Conservation (phyloP, 768 basidiomycete genomes). For the Collybia sordida region DNA sequence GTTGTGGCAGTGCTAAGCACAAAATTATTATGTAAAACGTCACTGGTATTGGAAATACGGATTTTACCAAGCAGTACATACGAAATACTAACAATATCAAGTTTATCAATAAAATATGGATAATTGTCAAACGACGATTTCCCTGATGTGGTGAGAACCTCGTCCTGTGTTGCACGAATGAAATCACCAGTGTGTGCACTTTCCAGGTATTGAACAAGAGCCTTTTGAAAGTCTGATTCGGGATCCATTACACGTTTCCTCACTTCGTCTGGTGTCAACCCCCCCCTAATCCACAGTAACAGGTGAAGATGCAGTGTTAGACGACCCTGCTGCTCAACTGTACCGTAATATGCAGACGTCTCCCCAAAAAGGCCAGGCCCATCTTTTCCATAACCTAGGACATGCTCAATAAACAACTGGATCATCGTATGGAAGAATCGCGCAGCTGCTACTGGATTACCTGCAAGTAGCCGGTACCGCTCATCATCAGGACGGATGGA, state of each 20-base stretch:
- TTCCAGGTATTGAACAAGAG: constrained; percentile 20
- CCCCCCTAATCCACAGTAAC: neutral
- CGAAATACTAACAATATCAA: no score
- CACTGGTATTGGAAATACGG: no score
- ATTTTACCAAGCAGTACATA: no score
- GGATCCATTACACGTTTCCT: neutral
- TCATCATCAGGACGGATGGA: neutral
- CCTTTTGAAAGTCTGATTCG: constrained; percentile 13
- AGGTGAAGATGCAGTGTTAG: constrained; percentile 33
- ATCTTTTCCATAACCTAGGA: constrained; percentile 14
- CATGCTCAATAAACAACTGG: constrained; percentile 6
- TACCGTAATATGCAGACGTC: constrained; percentile 24
- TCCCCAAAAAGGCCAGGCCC: constrained; percentile 16
- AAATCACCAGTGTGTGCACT: constrained; percentile 18
- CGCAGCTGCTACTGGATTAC: neutral
- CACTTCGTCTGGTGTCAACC: neutral
- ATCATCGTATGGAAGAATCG: constrained; percentile 30
- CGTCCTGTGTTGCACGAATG: constrained; percentile 5
- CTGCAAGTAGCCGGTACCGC: neutral
- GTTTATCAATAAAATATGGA: no score
- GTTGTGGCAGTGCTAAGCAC: no score
- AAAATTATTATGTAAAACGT: no score
- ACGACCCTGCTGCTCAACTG: constrained; percentile 35
- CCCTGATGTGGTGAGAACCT: neutral
- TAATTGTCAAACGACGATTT: neutral